These are phyloP conservation scores for Microcera coccophila DNA, from an alignment of 2,329 filamentous ascomycete genomes.

Conservation along the genomic window DNA sequence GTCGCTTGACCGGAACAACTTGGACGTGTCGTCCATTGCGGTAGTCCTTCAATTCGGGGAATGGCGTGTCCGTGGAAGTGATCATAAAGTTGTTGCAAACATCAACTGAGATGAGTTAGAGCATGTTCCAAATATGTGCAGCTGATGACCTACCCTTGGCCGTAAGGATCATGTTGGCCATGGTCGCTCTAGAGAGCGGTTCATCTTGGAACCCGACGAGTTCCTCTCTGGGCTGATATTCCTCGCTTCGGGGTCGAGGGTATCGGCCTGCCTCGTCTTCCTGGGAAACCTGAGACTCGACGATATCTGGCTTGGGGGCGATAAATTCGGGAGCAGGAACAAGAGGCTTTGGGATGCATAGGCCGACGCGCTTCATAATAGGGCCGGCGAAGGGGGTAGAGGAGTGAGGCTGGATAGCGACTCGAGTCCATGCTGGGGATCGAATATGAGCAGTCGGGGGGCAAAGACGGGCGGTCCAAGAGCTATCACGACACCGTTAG, in stretches of 20 bases:
- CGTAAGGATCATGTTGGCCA: constrained; percentile 14
- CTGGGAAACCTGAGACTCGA: constrained; percentile 6
- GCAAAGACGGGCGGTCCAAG: constrained; percentile 20
- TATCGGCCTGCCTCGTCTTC: constrained; percentile 6
- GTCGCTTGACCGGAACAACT: constrained; percentile 30
- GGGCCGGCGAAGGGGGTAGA: constrained; percentile 21
- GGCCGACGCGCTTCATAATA: constrained; percentile 34
- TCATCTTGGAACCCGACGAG: constrained; percentile 5
- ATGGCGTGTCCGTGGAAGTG: constrained; percentile 8
- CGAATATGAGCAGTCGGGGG: constrained; percentile 15
- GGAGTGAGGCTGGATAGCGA: constrained; percentile 25
- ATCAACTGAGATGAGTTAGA: constrained; percentile 25
- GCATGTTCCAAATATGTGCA: background rate
- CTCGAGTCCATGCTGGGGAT: constrained; percentile 31
- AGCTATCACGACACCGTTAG: constrained; percentile 18
- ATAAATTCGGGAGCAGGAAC: background rate
- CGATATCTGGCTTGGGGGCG: background rate
- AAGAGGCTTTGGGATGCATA: constrained; percentile 6
- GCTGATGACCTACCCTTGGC: constrained; percentile 28
- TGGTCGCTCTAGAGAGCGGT: background rate
- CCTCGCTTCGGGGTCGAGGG: background rate
- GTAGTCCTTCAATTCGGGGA: constrained; percentile 9
- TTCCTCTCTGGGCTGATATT: constrained; percentile 1
- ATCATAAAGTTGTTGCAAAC: constrained; percentile 23
- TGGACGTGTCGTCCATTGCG: constrained; percentile 10